Evolutionary conservation across 2,329 filamentous ascomycete genomes (phyloP), one percentile per base, ranked within the genome.

Genomic region (Aphanoascus verrucosus): DNA sequence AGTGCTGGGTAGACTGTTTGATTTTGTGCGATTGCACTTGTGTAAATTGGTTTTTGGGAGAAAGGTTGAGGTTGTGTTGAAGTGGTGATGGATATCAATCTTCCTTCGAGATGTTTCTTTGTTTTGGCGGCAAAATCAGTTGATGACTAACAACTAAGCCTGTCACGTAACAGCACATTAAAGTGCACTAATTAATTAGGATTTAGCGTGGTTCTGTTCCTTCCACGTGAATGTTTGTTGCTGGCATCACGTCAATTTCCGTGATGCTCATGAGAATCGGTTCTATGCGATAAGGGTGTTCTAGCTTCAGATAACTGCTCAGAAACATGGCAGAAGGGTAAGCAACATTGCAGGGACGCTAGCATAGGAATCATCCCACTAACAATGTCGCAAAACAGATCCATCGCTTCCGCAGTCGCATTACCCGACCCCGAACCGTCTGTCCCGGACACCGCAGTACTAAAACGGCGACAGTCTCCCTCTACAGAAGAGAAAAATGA

Each of bases 401-500:
- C 69, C 46, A 74, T 80, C 60, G 75, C 76, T 34, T 80, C 77
- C 12, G 76, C 75, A 50, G 77, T 80, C 54, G 70, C 77, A 37
- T 60, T 80, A 15, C 77, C 77, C 34, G 76, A 77, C 65, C 9
- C 56, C 53, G 56, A 57, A 60, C 51, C 45, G 49, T 50, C 43
- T 61, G 54, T 61, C 69, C 53, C 67, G 65, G 49, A 64, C 64
- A 57, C 56, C 62, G 55, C 63, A 66, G 61, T 67, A 28, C 23
- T 28, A 20, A 81, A 80, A 62, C 72, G 80, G 59, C 71, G 78
- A 57, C 73, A 78, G 60, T 80, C 77, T 7, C 60, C 68, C 11
- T 70, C 23, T 28, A 4, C 74, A 3, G 35, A 49, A 23, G 55
- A 54, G 1, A 74, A 78, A 37, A 69, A 73, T n/a, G 67, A 70